Evolutionary conservation across 106 monocot genomes (phyloP), one percentile per base, ranked within the genome.

Genomic region (Allium cepa): DNA sequence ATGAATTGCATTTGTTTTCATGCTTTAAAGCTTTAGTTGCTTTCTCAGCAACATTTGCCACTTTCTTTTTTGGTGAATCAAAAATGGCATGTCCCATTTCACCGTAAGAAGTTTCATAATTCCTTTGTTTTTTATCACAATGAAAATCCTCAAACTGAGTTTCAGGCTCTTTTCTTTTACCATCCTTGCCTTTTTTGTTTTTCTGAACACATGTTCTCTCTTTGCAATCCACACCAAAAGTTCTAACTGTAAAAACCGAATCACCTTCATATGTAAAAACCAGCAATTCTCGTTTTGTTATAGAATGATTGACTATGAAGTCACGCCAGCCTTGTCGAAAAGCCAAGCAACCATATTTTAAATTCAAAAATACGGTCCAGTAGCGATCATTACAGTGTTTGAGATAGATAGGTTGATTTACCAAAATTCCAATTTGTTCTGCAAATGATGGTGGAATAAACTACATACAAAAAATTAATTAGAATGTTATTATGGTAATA

Each of bases 291-390:
- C 78, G 75, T 27, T 57, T 26, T 26, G 56, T 49, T 61, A 83
- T 71, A 17, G 60, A 74, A 55, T 83, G 78, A 7, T 67, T 75
- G 17, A 62, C 11, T 17, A 79, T 70, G 67, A 83, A 83, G 47
- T 66, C 71, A 61, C 26, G 22, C 78, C 82, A 83, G 26, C 82
- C 82, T 26, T 78, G 50, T 47, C 69, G 50, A 66, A 82, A 82
- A 62, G 56, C 78, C 63, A 83, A 63, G 14, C 67, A 78, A 68
- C 68, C 71, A 63, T 75, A 47, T 17, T 73, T 36, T 15, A 57
- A 9, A 8, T 64, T 47, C 14, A 78, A 8, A 53, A 51, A 67
- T 17, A 79, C 68, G 15, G 17, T 67, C 71, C 78, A 83, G 15
- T 4, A 22, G 11, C 68, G 63, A 14, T 71, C 75, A 50, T 49